phyloP scores from a whole-genome alignment of 192 early-diverging fungal species.

The Coemansia sp. region DNA sequence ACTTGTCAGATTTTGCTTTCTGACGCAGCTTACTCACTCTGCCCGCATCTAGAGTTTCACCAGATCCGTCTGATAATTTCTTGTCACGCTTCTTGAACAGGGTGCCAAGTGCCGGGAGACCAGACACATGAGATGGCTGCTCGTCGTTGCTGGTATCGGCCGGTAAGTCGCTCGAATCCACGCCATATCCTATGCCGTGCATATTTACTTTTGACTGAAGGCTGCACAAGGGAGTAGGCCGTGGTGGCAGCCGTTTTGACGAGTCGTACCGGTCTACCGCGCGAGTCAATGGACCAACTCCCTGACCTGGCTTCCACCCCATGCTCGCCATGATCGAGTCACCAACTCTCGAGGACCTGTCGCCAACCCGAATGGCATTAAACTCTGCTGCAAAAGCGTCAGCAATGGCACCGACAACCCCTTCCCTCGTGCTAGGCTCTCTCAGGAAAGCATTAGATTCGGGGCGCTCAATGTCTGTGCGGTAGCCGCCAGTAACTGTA shows the following conservation, averaged over 20 bases:
- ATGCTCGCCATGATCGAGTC: conserved; percentile 68
- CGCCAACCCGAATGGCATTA: neutral
- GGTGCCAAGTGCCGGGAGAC: conserved; percentile 14
- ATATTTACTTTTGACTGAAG: neutral
- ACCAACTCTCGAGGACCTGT: conserved; percentile 30
- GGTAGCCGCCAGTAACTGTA: conserved; percentile 1
- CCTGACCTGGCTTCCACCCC: conserved; percentile 89
- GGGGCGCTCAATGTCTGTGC: neutral
- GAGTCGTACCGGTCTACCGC: neutral
- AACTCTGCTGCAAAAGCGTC: conserved; percentile 18
- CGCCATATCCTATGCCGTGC: conserved; percentile 34
- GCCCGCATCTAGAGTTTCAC: neutral
- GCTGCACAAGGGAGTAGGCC: neutral
- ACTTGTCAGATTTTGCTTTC: conserved; percentile 1
- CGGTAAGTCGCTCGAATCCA: conserved; percentile 9
- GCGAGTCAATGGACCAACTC: conserved; percentile 63
- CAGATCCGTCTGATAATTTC: neutral
- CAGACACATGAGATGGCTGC: neutral
- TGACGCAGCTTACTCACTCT: neutral
- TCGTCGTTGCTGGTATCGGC: neutral
- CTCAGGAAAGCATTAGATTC: too few relatives aligned
- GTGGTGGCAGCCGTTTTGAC: conserved; percentile 5
- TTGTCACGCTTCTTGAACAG: conserved; percentile 15
- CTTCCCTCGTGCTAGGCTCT: neutral
- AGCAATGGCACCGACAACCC: conserved; percentile 14